Evolutionary conservation across 495 filamentous ascomycete genomes (phyloP), one percentile per base, ranked within the genome.

Genomic region (Umbilicaria muhlenbergii): DNA sequence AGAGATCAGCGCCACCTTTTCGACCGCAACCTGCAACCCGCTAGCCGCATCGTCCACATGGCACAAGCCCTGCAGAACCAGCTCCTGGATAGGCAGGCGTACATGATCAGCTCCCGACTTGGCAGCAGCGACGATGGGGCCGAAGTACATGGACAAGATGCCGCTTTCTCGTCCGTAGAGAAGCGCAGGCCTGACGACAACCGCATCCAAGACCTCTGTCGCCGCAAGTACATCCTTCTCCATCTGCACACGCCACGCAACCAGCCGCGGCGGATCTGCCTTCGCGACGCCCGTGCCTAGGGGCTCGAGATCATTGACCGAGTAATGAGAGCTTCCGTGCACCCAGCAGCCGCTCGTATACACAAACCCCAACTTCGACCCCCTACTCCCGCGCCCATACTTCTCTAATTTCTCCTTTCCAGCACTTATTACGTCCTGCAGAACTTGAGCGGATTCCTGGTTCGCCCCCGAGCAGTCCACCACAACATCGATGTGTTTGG

Each of bases 271-370:
- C 5, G 65, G 56, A 13, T 47, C 24, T 16, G 35, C 37, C n/a
- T 44, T 39, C 8, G 47, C 61, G 11, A 62, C 54, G 8, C 55
- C 52, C 28, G 66, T 62, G 31, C 50, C 57, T 14, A 65, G 54
- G 0, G 53, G 53, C 5, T 39, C 36, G 6, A 32, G 15, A 28
- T 28, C 24, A 28, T 28, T 28, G 5, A 28, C 24, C 24, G 2
- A 6, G 0, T 8, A 6, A 17, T 41, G 16, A 2, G 50, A 51
- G 0, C 53, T 59, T 10, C 65, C 65, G 41, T 67, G 57, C 1
- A 67, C 54, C 65, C 65, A 67, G 0, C 49, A 58, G 5, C 65
- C 63, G n/a, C 55, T 60, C 28, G 49, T 53, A 34, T 68, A 69
- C 12, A 69, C 57, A 31, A 58, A 69, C 6, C 62, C 66, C 15